Evolutionary conservation across 495 filamentous ascomycete genomes (phyloP).

Genomic region (Jackrogersella minutella): DNA sequence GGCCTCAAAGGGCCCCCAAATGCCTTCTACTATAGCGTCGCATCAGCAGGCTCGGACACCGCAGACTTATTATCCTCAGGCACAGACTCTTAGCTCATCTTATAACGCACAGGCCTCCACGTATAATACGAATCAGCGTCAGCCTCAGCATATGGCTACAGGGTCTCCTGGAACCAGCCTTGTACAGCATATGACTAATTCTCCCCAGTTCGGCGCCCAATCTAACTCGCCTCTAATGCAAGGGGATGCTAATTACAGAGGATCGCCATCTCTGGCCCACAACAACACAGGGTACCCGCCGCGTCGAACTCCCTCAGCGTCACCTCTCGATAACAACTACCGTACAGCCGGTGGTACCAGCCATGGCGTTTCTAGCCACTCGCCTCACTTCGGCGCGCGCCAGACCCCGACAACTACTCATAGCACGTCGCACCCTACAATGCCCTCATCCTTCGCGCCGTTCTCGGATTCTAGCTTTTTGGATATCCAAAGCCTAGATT

Average conservation of each 20-base stretch:
- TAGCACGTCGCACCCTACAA: constrained; percentile 39
- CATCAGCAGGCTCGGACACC: constrained; percentile 42
- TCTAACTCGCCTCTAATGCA: constrained; percentile 48
- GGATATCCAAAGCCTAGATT: constrained; percentile 50
- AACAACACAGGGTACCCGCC: constrained; percentile 46
- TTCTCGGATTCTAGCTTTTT: constrained; percentile 50
- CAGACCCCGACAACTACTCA: constrained; percentile 42
- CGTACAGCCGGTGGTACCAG: constrained; percentile 36
- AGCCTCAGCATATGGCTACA: constrained; percentile 52
- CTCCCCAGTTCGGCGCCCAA: constrained; percentile 54
- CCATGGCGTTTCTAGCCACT: constrained; percentile 50
- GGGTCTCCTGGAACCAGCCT: constrained; percentile 45
- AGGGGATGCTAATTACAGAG: constrained; percentile 51
- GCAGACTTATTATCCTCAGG: constrained; percentile 42
- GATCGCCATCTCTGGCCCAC: constrained; percentile 46
- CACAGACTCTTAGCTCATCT: constrained; percentile 34
- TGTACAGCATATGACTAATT: constrained; percentile 51
- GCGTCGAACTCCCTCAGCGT: constrained; percentile 50
- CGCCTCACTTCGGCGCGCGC: constrained; percentile 47
- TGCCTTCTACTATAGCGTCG: constrained; percentile 39
- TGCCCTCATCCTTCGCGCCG: constrained; percentile 35
- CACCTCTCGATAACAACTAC: constrained; percentile 49
- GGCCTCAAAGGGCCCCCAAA: constrained; percentile 42
- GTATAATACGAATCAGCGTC: constrained; percentile 52
- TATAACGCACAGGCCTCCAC: constrained; percentile 42